These are phyloP conservation scores for Luffa acutangula DNA, from an alignment of 306 rosid genomes.

Conservation along the genomic window DNA sequence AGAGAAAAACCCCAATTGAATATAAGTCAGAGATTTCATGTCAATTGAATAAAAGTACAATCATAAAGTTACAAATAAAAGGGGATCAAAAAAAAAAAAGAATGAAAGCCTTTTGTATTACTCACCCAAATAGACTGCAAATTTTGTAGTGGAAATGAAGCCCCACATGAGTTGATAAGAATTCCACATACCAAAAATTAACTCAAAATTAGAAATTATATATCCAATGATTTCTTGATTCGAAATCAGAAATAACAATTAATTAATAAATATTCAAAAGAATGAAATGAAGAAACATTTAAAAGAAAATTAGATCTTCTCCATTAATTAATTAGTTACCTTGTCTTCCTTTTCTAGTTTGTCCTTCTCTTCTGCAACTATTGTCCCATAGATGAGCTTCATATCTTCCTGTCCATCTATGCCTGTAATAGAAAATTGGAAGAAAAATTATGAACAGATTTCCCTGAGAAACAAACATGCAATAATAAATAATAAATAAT, in stretches of 20 bases:
- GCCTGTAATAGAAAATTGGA: constrained; percentile 24
- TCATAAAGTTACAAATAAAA: neutral
- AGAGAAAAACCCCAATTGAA: neutral
- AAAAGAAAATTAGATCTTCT: neutral
- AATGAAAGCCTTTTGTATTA: constrained; percentile 5
- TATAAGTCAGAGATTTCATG: neutral
- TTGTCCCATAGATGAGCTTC: constrained; percentile 96
- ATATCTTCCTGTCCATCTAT: constrained; percentile 95
- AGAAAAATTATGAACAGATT: neutral
- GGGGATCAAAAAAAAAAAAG: neutral
- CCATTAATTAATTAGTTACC: constrained; percentile 25
- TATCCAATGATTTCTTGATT: neutral
- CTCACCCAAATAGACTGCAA: constrained; percentile 87
- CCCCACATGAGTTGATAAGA: constrained; percentile 3
- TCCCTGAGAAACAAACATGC: neutral
- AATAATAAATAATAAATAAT: neutral
- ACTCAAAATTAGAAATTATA: neutral
- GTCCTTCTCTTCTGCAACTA: constrained; percentile 96
- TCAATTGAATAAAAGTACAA: neutral
- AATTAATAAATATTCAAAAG: neutral
- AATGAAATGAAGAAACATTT: neutral
- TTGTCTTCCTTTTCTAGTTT: constrained; percentile 92
- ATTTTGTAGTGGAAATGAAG: constrained; percentile 19
- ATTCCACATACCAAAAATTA: constrained; percentile 6
- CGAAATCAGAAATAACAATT: neutral